These are phyloP conservation scores for Suhomyces sp. DNA, from an alignment of 805 yeast genomes.

Conservation along the genomic window DNA sequence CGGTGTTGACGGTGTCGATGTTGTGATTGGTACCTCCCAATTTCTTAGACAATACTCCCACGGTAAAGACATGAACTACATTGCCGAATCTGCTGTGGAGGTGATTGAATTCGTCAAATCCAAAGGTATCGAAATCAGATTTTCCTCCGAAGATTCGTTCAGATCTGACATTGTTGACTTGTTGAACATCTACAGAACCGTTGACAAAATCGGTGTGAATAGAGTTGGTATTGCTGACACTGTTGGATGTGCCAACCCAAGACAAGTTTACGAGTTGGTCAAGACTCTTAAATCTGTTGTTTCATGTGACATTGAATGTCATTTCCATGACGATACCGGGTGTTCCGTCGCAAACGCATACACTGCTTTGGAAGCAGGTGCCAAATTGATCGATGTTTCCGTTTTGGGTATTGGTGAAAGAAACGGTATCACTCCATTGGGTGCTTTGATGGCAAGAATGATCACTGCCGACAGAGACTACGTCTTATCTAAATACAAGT, in stretches of 20 bases:
- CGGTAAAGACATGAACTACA: conserved; percentile 98
- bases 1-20: conserved; percentile 99
- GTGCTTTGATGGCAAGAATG: conserved; percentile 99
- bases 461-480: conserved; percentile 97
- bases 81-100: conserved; percentile 92
- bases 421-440: conserved; percentile 96
- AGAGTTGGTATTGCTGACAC: conserved; percentile 99
- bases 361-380: conserved; percentile 98
- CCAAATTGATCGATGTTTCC: conserved; percentile 88
- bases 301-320: conserved; percentile 96
- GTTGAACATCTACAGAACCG: conserved; percentile 93
- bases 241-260: conserved; percentile 98
- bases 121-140: conserved; percentile 94
- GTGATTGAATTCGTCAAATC: conserved; percentile 96
- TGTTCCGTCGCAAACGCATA: conserved; percentile 98
- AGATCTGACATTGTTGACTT: conserved; percentile 94
- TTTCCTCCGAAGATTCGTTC: conserved; percentile 95
- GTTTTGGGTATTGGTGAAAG: conserved; percentile 98
- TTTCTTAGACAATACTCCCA: conserved; percentile 92
- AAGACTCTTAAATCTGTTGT: conserved; percentile 92
- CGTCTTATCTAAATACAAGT: conserved; percentile 88
- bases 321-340: conserved; percentile 98
- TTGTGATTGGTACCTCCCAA: conserved; percentile 95
- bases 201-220: conserved; percentile 95
- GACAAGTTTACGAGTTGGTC: conserved; percentile 96